Evolutionary conservation across 768 basidiomycete genomes (phyloP).

Genomic region (Rhizopogon vinicolor): DNA sequence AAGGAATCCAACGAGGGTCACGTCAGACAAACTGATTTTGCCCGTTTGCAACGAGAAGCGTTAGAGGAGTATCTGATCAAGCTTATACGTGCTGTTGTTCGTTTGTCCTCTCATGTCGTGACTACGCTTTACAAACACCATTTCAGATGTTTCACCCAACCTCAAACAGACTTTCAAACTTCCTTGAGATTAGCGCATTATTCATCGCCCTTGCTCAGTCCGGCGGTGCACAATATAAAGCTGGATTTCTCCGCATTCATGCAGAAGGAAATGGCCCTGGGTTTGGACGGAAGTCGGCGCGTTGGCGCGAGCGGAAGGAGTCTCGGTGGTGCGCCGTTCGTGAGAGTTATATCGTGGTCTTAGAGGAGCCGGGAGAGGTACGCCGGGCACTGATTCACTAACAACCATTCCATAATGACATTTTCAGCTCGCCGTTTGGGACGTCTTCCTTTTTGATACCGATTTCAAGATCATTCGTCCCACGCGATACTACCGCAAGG

Average conservation of each 20-base stretch:
- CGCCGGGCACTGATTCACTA: conserved; percentile 11
- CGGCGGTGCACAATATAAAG: conserved; percentile 89
- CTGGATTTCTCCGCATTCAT: conserved; percentile 71
- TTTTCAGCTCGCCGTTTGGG: conserved; percentile 74
- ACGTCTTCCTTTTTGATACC: conserved; percentile 88
- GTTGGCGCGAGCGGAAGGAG: conserved; percentile 56
- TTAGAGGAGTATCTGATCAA: conserved; percentile 86
- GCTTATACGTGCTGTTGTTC: conserved; percentile 84
- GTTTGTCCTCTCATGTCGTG: conserved; percentile 20
- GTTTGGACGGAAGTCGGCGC: conserved; percentile 62
- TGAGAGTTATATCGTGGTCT: conserved; percentile 85
- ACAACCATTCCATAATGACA: not conserved
- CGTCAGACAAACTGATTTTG: conserved; percentile 68
- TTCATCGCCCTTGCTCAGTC: conserved; percentile 74
- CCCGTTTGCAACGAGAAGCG: conserved; percentile 73
- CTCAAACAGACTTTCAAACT: conserved; percentile 82
- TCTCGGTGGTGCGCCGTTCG: conserved; percentile 89
- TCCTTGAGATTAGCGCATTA: conserved; percentile 88
- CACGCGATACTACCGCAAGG: conserved; percentile 82
- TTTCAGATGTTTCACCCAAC: conserved; percentile 92
- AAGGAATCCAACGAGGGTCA: conserved; percentile 51
- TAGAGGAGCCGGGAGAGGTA: conserved; percentile 86
- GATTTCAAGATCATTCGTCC: conserved; percentile 92
- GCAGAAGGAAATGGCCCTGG: conserved; percentile 44
- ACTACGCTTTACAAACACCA: not conserved